A percentile compares a stretch with the other conserved stretches of the same genome.
Conservation (phyloP, 768 basidiomycete species). For the Infundibulicybe gibba region DNA sequence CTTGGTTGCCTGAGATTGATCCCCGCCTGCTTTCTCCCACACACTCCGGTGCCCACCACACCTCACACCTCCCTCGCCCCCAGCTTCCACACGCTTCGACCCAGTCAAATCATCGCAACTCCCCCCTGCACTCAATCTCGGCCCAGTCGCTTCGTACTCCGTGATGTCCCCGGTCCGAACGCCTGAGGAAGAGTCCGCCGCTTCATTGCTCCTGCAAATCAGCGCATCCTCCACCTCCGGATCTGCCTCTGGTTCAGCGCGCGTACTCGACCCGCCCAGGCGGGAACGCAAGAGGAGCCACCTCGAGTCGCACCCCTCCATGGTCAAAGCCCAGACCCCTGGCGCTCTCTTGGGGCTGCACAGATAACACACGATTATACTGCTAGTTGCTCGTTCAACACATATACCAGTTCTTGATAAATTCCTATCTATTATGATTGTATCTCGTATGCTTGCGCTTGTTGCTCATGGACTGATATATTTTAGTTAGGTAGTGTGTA, state of each 20-base stretch:
- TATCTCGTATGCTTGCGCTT: too few relatives aligned
- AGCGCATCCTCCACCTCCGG: constrained; percentile 39
- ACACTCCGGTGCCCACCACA: constrained; percentile 16
- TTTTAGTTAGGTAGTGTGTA: too few relatives aligned
- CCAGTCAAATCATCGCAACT: background rate
- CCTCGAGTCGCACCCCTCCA: background rate
- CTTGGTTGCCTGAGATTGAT: constrained; percentile 53
- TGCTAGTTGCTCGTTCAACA: too few relatives aligned
- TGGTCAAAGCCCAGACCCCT: constrained; percentile 15
- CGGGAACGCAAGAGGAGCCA: background rate
- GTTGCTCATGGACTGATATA: too few relatives aligned
- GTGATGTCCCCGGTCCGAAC: constrained; percentile 27
- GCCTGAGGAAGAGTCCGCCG: constrained; percentile 69
- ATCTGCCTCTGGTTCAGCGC: background rate
- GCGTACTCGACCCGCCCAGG: constrained; percentile 7
- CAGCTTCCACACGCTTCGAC: constrained; percentile 33
- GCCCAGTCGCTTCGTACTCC: constrained; percentile 12
- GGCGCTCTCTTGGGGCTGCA: constrained; percentile 15
- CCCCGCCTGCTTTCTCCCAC: constrained; percentile 23
- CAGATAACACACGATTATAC: too few relatives aligned
- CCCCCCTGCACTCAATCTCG: constrained; percentile 16
- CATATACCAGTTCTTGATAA: too few relatives aligned
- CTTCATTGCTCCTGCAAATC: constrained; percentile 64
- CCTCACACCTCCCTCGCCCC: constrained; percentile 48
- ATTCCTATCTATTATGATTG: too few relatives aligned